Conservation (phyloP, 78 protist genomes). For the Dictyostelium firmibasis region DNA sequence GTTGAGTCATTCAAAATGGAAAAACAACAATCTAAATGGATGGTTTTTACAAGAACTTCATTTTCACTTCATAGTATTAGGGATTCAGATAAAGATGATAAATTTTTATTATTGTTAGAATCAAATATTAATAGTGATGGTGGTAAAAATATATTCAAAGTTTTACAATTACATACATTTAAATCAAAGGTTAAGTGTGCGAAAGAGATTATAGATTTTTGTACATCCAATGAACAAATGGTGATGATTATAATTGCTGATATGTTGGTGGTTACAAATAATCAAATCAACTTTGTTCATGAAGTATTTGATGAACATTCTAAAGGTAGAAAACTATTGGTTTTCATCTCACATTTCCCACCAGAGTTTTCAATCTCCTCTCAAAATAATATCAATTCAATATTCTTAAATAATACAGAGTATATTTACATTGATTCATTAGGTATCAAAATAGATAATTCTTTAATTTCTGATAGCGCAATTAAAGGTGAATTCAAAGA, state of each 20-base stretch:
- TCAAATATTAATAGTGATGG: neutral
- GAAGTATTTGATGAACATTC: neutral
- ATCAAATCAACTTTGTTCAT: conserved; percentile 27
- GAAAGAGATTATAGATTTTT: neutral
- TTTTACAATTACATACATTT: neutral
- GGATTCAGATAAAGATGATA: neutral
- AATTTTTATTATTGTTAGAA: neutral
- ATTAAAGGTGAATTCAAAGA: neutral
- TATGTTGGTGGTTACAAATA: conserved; percentile 28
- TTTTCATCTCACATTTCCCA: conserved; percentile 60
- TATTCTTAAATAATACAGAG: conserved; percentile 15
- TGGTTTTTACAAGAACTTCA: conserved; percentile 47
- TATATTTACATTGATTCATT: conserved; percentile 13
- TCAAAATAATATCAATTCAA: conserved; percentile 23
- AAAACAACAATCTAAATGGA: neutral
- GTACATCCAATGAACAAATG: too few relatives aligned
- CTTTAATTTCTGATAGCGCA: neutral
- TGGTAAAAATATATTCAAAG: neutral
- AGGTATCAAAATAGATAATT: conserved; percentile 8
- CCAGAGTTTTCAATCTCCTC: conserved; percentile 35
- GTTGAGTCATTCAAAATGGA: neutral
- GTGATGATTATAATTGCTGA: conserved; percentile 20
- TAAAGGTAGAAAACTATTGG: neutral
- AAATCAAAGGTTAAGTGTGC: neutral
- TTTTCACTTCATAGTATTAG: conserved; percentile 4